A percentile compares a stretch with the other conserved stretches of the same genome.
phyloP scores from a whole-genome alignment of 2,329 filamentous ascomycete genomes.

The Cytospora piceae region DNA sequence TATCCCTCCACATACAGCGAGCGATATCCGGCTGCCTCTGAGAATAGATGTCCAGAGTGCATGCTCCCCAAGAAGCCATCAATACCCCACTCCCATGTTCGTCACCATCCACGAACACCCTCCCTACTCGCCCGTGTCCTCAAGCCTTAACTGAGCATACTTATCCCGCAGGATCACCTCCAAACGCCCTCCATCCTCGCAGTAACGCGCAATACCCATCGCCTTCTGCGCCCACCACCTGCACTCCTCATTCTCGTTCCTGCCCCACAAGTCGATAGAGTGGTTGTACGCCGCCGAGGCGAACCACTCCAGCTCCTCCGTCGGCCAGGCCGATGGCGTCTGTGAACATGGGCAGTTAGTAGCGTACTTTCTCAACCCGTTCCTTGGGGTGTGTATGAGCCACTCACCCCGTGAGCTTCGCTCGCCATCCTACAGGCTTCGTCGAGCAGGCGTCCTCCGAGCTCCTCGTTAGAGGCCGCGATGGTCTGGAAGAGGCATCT shows the following conservation, averaged over 20 bases:
- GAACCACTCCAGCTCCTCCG: constrained; percentile 76
- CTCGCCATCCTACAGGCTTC: constrained; percentile 61
- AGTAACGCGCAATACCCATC: constrained; percentile 62
- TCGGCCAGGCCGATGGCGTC: constrained; percentile 54
- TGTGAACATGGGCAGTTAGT: constrained; percentile 5
- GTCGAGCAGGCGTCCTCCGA: constrained; percentile 65
- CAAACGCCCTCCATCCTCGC: constrained; percentile 56
- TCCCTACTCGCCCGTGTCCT: constrained; percentile 10
- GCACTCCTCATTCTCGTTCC: constrained; percentile 57
- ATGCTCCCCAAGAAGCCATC: background rate
- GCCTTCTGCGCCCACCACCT: constrained; percentile 66
- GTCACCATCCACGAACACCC: background rate
- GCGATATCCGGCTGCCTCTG: background rate
- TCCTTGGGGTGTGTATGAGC: constrained; percentile 42
- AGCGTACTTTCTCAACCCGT: background rate
- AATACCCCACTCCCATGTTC: background rate
- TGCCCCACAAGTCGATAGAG: constrained; percentile 66
- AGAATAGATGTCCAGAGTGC: too few species aligned
- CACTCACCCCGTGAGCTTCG: constrained; percentile 52
- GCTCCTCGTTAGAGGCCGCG: constrained; percentile 57
- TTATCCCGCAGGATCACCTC: constrained; percentile 49
- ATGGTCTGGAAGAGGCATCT: constrained; percentile 75
- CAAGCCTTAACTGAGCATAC: constrained; percentile 46
- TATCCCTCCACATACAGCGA: background rate
- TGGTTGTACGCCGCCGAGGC: constrained; percentile 71